Base-by-base conservation (phyloP, 768 basidiomycete genomes). In the Phylloporus sp. region DNA sequence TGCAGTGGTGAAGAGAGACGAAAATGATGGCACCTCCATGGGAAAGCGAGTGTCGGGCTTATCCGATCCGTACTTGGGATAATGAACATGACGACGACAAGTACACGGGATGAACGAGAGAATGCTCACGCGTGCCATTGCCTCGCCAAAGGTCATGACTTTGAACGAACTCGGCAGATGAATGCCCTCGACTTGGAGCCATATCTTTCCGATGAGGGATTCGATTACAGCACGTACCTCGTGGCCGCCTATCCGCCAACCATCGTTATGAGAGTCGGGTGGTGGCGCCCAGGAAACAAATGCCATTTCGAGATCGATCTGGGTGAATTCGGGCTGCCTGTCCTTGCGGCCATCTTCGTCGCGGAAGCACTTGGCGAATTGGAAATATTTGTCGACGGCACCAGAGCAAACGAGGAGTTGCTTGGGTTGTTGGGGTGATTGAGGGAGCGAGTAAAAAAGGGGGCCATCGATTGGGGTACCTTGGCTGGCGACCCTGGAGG, bases 351-450 rank as follows among this genome's bases (percentile, higher is more conserved):
- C 92, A 60, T 90, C 91, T 67, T 97, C 94, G 65, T 97, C 94
- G 36, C 94, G 80, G 74, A 97, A 97, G 69, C 94, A 97, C 54
- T 81, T 81, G 13, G 94, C 94, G 43, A 97, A 75, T 65, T 97
- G 94, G 68, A 81, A 97, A 68, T 97, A 97, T 54, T 77, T 81
- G 60, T 91, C 86, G n/a, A 94, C 75, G 4, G 77, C 82, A 15
- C 93, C 94, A 9, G 93, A 95, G 52, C 85, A 84, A 20, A 96
- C 87, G 46, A 97, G 75, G 5, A 96, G 74, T 62, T 96, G 94
- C 65, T 96, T 97, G 4, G 92, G 91, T 66, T 95, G 93, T 63
- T 97, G 94, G 3, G 94, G 94, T 0, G 93, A 96, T 68, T 96
- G 94, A 10, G 90, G 82, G 39, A 96, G 76, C 0, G 94, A 90